Evolutionary conservation across 805 yeast genomes (phyloP), one percentile per base, ranked within the genome.

Genomic region (Saturnispora dispora): DNA sequence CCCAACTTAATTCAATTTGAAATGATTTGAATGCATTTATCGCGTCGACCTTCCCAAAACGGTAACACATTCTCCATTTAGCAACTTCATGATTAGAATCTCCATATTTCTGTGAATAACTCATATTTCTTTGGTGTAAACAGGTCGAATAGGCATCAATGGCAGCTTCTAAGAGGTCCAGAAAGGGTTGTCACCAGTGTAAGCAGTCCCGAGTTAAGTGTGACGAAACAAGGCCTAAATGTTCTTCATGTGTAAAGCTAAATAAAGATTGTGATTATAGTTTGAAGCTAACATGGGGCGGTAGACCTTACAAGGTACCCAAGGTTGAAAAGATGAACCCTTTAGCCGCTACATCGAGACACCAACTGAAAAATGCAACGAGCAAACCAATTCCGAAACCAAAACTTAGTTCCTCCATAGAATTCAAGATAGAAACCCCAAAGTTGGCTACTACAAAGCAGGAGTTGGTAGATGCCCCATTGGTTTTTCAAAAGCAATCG

Each of bases 201-300:
- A 82, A 81, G 60, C 69, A 72, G 42, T 65, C 77, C 30, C 83
- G 82, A 61, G 74, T 81, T 35, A 84, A 85, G 63, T 85, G 95
- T 60, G 83, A 82, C 57, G 91, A 85, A 61, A 55, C 49, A 18
- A 82, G 81, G 59, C 93, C 93, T 0, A 53, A 59, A 0, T 85
- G 95, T 58, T 58, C 74, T 0, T 71, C 75, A 52, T 85, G 95
- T 61, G 40, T 60, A 1, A 79, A 76, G 54, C 64, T 73, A 2
- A 64, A 66, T 1, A 63, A 65, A 15, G 53, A 57, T 1, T 85
- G 93, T 64, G 89, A 83, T 59, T 85, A 85, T 57, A 69, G 82
- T 4, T 58, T 85, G 9, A 77, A 74, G 54, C 67, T 85, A 32
- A 75, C 79, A 0, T 85, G 91, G 91, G 89, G 88, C 18, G 90